Evolutionary conservation across 306 rosid genomes (phyloP), one percentile per base, ranked within the genome.

Genomic region (Chamaecrista fasciculata): DNA sequence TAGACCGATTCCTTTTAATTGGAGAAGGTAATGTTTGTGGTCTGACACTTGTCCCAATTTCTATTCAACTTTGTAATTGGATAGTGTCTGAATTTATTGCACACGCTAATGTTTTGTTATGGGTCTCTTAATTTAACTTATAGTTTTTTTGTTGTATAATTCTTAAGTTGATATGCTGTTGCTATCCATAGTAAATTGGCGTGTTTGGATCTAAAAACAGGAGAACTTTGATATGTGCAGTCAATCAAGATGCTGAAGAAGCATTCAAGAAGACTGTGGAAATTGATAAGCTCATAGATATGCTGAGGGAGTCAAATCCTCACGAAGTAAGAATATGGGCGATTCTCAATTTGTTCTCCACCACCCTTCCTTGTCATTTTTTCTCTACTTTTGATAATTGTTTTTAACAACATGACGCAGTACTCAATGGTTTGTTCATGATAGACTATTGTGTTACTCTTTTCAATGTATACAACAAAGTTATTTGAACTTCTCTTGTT

Each of bases 211-310:
- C 84, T 87, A 92, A 89, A 85, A 81, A 78, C 98, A 90, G 96
- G 96, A 85, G 85, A 90, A 90, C 78, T 93, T 93, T 93, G 81
- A 86, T 90, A 76, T 86, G 85, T 90, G 97, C 90, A 87, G 97
- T 81, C 85, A 85, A 79, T 82, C 91, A 86, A 78, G 97, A 85
- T 60, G 84, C 97, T 1, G 96, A 93, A 74, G 97, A 83, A 66
- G 90, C 98, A 72, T 90, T 93, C 77, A 93, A 85, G 76, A 86
- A 86, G 84, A 90, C 97, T 0, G 97, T 93, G 14, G 97, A 80
- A 84, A 82, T 90, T 47, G 98, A 93, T 81, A 82, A 79, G 65
- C 85, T 93, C 67, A 93, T 93, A 70, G 98, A 93, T 75, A 62
- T 70, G 78, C 85, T 93, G 66, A 85, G 97, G 70, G 84, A 86